Base-by-base conservation (phyloP, 2,329 filamentous ascomycete genomes). In the Coniosporium tulheliwenetii region DNA sequence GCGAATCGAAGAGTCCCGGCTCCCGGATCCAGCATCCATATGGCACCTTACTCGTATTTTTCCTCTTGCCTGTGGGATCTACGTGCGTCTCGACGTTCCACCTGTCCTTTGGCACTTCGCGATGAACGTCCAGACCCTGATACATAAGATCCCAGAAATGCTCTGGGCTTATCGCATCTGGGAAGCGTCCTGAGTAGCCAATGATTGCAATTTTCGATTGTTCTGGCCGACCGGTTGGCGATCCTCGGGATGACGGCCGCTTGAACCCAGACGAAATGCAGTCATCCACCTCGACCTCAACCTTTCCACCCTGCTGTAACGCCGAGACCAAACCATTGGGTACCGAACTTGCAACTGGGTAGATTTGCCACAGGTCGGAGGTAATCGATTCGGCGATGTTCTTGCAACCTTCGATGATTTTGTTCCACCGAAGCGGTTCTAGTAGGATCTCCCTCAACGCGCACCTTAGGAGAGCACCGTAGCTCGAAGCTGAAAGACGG, bases 81-180 rank as follows among this genome's bases (percentile, higher is more conserved):
- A 37, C 37, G 15, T 44, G 43, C 2, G 38, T 37, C 15, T 44
- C 34, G 10, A 34, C 34, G n/a, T 43, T 33, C 37, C 41, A 45
- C 32, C 58, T 50, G 30, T 59, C 52, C 1, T 45, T 12, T 0
- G 57, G 58, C 0, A 63, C 50, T 13, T 46, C 41, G 3, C 40
- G 43, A 29, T 50, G 50, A 1, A 57, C 49, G 41, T 63, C 59
- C 2, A 48, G 47, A 2, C 58, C 60, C 3, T 50, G 13, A 9
- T 53, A 41, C 2, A 64, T 41, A 2, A 63, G 34, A 13, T 62
- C 46, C 61, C 61, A 63, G 39, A 63, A 57, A 14, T 47, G 45
- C 14, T 61, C 51, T n/a, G 44, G 41, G 37, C 49, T 43, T 13
- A 47, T 39, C 4, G 49, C 45, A 32, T 42, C 47, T 1, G 50